Conservation (phyloP, 2,329 filamentous ascomycete species). For the Neonectria punicea region DNA sequence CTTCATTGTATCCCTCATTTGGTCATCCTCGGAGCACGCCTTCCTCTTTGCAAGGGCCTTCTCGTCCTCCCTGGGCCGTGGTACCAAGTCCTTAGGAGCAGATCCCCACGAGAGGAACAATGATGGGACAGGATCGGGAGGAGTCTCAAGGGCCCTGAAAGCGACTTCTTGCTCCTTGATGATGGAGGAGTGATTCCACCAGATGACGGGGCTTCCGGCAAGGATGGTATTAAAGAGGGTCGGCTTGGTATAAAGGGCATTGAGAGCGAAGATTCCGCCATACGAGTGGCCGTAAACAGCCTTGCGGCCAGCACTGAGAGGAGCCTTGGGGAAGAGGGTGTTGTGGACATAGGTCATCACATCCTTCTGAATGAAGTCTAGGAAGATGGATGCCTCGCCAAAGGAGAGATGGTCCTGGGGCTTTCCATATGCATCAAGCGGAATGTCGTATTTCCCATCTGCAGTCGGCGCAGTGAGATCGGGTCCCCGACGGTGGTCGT, state of each 20-base stretch:
- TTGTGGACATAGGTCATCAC: conserved; percentile 49
- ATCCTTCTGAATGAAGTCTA: conserved; percentile 54
- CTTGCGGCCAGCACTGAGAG: conserved; percentile 50
- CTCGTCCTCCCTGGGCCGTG: conserved; percentile 41
- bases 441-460: conserved; percentile 38
- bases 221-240: conserved; percentile 56
- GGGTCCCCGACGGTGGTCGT: conserved; percentile 42
- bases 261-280: conserved; percentile 59
- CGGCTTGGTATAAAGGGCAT: conserved; percentile 54
- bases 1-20: conserved; percentile 35
- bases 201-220: conserved; percentile 58
- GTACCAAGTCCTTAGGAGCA: conserved; percentile 45
- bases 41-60: conserved; percentile 45
- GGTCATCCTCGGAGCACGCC: conserved; percentile 38
- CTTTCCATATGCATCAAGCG: conserved; percentile 38
- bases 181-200: conserved; percentile 58
- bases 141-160: conserved; percentile 36
- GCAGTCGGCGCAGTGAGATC: conserved; percentile 46
- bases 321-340: conserved; percentile 39
- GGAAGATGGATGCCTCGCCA: conserved; percentile 57
- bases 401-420: conserved; percentile 41
- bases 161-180: conserved; percentile 44
- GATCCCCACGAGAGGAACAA: conserved; percentile 48
- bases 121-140: conserved; percentile 39
- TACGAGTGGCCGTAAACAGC: conserved; percentile 62